Evolutionary conservation across 345 rosid genomes (phyloP).

Genomic region (Psidium guajava): DNA sequence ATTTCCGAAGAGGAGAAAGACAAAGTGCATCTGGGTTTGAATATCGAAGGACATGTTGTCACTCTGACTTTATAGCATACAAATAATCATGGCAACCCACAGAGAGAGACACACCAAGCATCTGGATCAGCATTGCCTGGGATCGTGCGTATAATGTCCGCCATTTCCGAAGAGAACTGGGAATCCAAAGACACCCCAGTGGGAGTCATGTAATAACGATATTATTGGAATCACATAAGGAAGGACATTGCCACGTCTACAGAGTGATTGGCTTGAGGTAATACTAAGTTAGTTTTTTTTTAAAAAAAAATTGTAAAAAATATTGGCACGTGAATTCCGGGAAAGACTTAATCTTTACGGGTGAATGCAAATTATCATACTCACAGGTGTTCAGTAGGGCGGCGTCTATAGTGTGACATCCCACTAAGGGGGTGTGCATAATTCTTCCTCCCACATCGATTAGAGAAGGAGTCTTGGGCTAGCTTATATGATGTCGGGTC

Average conservation of each 20-base stretch:
- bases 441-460: too few species aligned
- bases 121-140: constrained; percentile 36
- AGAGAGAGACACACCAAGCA: not conserved
- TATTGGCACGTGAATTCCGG: not conserved
- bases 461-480: too few species aligned
- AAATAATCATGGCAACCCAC: not conserved
- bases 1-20: not conserved
- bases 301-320: too few species aligned
- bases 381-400: not conserved
- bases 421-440: too few species aligned
- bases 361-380: not conserved
- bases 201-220: not conserved
- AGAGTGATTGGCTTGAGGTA: not conserved
- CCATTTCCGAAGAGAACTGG: not conserved
- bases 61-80: not conserved
- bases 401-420: too few species aligned
- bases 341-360: not conserved
- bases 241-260: not conserved
- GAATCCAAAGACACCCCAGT: not conserved
- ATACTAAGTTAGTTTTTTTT: too few species aligned
- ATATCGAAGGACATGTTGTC: not conserved
- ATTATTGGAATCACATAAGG: not conserved
- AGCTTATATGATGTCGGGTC: too few species aligned
- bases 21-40: not conserved
- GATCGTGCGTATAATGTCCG: constrained; percentile 21